A percentile compares a stretch with the other conserved stretches of the same genome.
These are phyloP conservation scores for Termitomyces sp. DNA, from an alignment of 768 basidiomycete genomes.

Conservation along the genomic window DNA sequence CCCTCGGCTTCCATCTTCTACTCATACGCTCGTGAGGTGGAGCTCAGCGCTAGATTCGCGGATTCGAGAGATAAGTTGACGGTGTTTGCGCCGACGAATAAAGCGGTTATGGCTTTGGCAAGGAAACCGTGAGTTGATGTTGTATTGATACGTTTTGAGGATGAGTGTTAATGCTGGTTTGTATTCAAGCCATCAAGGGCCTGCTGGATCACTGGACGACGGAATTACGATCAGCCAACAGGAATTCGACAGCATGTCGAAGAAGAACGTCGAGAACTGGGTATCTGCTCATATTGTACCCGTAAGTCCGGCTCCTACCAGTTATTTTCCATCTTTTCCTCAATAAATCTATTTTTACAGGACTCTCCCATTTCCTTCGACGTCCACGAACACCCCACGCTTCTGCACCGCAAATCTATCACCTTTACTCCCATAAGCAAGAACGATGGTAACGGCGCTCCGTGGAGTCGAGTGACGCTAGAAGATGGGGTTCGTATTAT, in stretches of 20 bases:
- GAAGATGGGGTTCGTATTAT: conserved; percentile 56
- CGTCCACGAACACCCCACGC: conserved; percentile 49
- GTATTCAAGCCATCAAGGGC: conserved; percentile 58
- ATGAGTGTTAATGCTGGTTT: conserved; percentile 3
- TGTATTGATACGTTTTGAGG: background rate
- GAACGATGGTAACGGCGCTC: conserved; percentile 34
- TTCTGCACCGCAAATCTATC: conserved; percentile 58
- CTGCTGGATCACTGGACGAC: conserved; percentile 33
- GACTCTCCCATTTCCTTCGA: conserved; percentile 48
- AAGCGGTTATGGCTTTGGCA: conserved; percentile 78
- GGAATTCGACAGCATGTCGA: conserved; percentile 59
- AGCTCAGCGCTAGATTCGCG: conserved; percentile 53
- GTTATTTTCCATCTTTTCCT: too few relatives aligned
- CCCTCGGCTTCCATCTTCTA: conserved; percentile 78
- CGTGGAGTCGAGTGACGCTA: conserved; percentile 61
- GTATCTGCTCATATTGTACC: conserved; percentile 83
- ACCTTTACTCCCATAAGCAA: conserved; percentile 44
- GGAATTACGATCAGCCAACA: conserved; percentile 60
- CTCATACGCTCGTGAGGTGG: conserved; percentile 74
- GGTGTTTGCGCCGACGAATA: conserved; percentile 82
- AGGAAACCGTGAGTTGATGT: conserved; percentile 71
- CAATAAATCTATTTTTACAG: too few relatives aligned
- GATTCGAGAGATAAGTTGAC: conserved; percentile 43
- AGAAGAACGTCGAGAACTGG: conserved; percentile 75
- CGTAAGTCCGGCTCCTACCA: conserved; percentile 35